Percentiles rank a stretch among this genome's conserved stretches.
Evolutionary conservation across 192 early-diverging fungal species (phyloP).

Genomic region (Podila epigama): DNA sequence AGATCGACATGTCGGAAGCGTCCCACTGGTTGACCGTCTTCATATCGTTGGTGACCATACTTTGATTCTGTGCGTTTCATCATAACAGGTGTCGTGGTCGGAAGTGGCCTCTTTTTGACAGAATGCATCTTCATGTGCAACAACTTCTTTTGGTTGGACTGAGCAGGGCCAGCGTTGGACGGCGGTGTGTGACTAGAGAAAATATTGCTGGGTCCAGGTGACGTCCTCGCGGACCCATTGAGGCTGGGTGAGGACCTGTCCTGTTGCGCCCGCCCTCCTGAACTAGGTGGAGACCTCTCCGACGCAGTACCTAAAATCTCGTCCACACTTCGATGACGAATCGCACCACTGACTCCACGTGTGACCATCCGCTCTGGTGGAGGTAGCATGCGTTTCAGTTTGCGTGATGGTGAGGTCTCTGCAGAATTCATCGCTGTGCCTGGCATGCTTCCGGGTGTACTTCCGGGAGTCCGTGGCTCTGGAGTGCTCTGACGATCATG

Average conservation of each 20-base stretch:
- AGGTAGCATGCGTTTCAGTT: slow-evolving; percentile 51
- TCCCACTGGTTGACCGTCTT: slow-evolving; percentile 11
- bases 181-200: not conserved
- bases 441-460: slow-evolving; percentile 41
- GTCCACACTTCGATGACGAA: slow-evolving; percentile 62
- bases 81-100: slow-evolving; percentile 26
- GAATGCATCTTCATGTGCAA: slow-evolving; percentile 16
- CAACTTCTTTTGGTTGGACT: slow-evolving; percentile 5
- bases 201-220: slow-evolving; percentile 1
- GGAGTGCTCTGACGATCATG: slow-evolving; percentile 37
- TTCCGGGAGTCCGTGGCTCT: slow-evolving; percentile 47
- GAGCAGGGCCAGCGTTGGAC: not conserved
- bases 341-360: slow-evolving; percentile 64
- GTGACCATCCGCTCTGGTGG: slow-evolving; percentile 67
- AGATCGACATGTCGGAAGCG: slow-evolving; percentile 31
- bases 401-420: slow-evolving; percentile 50
- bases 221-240: slow-evolving; percentile 2
- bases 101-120: slow-evolving; percentile 32
- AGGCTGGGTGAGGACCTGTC: slow-evolving; percentile 17
- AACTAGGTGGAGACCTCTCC: slow-evolving; percentile 34
- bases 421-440: slow-evolving; percentile 32
- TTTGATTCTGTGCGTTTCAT: slow-evolving; percentile 44
- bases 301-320: slow-evolving; percentile 56
- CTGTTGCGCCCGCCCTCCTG: slow-evolving; percentile 7
- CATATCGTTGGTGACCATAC: slow-evolving; percentile 20